Evolutionary conservation across 495 filamentous ascomycete species (phyloP).

Genomic region (Talaromyces wortmannii): DNA sequence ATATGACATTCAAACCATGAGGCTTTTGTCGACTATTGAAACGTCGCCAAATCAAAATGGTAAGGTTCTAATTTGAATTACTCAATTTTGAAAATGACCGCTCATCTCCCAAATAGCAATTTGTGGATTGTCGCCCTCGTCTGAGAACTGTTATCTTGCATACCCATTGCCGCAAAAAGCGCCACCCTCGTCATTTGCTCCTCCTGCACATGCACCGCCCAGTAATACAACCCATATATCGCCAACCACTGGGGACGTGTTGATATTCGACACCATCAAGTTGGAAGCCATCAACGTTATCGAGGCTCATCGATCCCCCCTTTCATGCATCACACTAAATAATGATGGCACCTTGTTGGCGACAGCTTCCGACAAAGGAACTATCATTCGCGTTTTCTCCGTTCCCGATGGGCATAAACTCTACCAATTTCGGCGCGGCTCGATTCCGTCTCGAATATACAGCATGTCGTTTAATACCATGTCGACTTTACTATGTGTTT

Average conservation of each 20-base stretch:
- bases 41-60: constrained; percentile 87
- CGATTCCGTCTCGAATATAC: constrained; percentile 88
- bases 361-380: constrained; percentile 94
- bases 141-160: constrained; percentile 90
- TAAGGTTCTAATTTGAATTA: constrained; percentile 20
- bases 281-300: constrained; percentile 85
- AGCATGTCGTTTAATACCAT: constrained; percentile 99
- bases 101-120: constrained; percentile 50
- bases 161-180: constrained; percentile 87
- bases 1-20: constrained; percentile 98
- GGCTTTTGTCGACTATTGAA: constrained; percentile 77
- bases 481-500: constrained; percentile 88
- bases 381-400: constrained; percentile 91
- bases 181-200: constrained; percentile 49
- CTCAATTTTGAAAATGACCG: neutral
- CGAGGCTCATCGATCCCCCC: constrained; percentile 88
- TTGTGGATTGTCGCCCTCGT: constrained; percentile 85
- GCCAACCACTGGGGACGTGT: constrained; percentile 83
- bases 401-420: constrained; percentile 85
- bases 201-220: constrained; percentile 81
- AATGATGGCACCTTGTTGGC: constrained; percentile 88
- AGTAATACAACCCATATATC: constrained; percentile 60
- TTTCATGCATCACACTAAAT: constrained; percentile 86
- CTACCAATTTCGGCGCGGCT: constrained; percentile 90
- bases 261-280: constrained; percentile 83